Percentiles rank a stretch among this genome's conserved stretches.
These are phyloP conservation scores for Apophysomyces ossiformis DNA, from an alignment of 371 early-diverging fungal species.

Conservation along the genomic window DNA sequence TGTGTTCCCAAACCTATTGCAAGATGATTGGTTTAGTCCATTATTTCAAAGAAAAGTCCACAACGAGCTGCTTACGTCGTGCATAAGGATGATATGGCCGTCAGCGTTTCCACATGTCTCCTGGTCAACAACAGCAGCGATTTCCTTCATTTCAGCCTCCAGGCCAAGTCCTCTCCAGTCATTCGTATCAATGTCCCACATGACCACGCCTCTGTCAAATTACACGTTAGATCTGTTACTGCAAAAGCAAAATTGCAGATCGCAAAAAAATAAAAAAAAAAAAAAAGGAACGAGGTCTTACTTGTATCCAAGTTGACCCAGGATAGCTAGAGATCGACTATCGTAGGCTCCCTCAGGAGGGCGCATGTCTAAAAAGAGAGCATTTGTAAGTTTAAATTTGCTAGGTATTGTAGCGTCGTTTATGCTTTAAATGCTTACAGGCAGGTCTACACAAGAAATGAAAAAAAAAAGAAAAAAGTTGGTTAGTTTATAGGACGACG, in stretches of 20 bases:
- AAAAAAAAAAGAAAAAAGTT: no score
- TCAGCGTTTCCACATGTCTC: slow-evolving; percentile 18
- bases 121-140: slow-evolving; percentile 20
- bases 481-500: not conserved
- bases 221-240: not conserved
- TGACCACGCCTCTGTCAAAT: slow-evolving; percentile 28
- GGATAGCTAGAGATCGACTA: slow-evolving; percentile 32
- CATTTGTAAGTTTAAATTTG: not conserved
- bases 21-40: slow-evolving; percentile 2
- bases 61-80: slow-evolving; percentile 29
- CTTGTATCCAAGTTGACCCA: slow-evolving; percentile 52
- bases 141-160: slow-evolving; percentile 18
- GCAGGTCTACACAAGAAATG: slow-evolving; percentile 31
- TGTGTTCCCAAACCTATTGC: slow-evolving; percentile 29
- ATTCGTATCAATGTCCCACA: slow-evolving; percentile 62
- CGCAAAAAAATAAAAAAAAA: no score
- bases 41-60: not conserved
- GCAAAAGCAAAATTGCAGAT: not conserved
- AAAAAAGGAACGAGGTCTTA: slow-evolving; percentile 10
- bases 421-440: slow-evolving; percentile 24
- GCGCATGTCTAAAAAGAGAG: slow-evolving; percentile 31
- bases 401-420: no score
- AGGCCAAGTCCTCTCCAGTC: slow-evolving; percentile 48
- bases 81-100: slow-evolving; percentile 48
- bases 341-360: slow-evolving; percentile 58